Evolutionary conservation across 306 rosid species (phyloP).

Genomic region (Rosa multiflora): DNA sequence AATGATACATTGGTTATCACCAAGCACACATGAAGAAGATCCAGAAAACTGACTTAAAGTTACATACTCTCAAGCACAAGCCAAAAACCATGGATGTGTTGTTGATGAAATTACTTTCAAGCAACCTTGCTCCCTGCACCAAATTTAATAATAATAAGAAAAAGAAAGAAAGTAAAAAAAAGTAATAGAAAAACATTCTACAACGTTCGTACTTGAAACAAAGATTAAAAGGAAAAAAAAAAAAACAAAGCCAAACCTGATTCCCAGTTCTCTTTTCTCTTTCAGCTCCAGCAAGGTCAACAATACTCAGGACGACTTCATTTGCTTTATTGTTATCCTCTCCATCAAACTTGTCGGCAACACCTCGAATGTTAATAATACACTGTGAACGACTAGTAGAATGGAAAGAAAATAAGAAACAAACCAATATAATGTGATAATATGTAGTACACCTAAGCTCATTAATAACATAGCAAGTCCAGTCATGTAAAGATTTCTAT

Average conservation of each 20-base stretch:
- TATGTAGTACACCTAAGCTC: neutral
- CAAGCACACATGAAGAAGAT: conserved; percentile 13
- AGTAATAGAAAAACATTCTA: neutral
- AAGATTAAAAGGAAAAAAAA: neutral
- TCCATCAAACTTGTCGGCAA: conserved; percentile 41
- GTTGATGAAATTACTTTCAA: conserved; percentile 93
- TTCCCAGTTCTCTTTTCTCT: conserved; percentile 89
- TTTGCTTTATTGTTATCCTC: conserved; percentile 35
- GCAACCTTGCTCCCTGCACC: conserved; percentile 82
- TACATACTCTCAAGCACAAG: conserved; percentile 79
- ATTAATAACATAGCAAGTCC: neutral
- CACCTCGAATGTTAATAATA: conserved; percentile 63
- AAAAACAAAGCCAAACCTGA: conserved; percentile 49
- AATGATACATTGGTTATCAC: neutral
- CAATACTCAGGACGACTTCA: conserved; percentile 60
- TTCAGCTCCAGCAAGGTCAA: conserved; percentile 97
- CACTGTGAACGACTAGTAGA: conserved; percentile 78
- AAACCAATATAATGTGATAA: neutral
- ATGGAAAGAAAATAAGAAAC: neutral
- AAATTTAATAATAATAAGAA: conserved; percentile 9
- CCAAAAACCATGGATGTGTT: conserved; percentile 92
- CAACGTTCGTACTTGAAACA: neutral
- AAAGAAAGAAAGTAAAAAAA: neutral
- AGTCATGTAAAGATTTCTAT: neutral
- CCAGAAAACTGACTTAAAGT: conserved; percentile 21